Conservation (phyloP, 345 rosid species). For the Populus tremula region DNA sequence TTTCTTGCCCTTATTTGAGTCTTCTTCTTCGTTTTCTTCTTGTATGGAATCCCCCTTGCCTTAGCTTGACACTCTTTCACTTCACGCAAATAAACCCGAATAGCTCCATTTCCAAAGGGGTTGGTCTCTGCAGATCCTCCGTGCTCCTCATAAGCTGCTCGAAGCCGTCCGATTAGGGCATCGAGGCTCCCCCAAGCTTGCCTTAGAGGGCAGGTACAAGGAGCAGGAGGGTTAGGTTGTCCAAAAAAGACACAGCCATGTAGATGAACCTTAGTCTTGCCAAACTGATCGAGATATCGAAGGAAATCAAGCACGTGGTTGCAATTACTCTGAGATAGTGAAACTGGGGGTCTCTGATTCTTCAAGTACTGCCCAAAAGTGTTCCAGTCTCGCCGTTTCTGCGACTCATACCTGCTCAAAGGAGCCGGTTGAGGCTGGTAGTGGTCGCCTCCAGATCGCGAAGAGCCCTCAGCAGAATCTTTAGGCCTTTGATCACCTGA, state of each 20-base stretch:
- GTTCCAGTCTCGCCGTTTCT: conserved; percentile 83
- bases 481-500: conserved; percentile 27
- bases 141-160: conserved; percentile 85
- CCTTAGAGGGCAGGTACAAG: conserved; percentile 70
- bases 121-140: conserved; percentile 63
- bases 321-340: conserved; percentile 50
- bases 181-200: conserved; percentile 97
- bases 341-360: conserved; percentile 66
- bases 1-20: conserved; percentile 37
- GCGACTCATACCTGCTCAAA: conserved; percentile 79
- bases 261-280: conserved; percentile 77
- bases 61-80: conserved; percentile 79
- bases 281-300: conserved; percentile 74
- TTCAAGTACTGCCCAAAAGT: conserved; percentile 78
- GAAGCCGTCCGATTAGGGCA: conserved; percentile 74
- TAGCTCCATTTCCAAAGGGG: conserved; percentile 78
- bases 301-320: conserved; percentile 73
- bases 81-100: conserved; percentile 67
- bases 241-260: conserved; percentile 76
- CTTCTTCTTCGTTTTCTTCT: conserved; percentile 78
- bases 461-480: conserved; percentile 43
- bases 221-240: conserved; percentile 81
- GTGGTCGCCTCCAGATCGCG: conserved; percentile 36
- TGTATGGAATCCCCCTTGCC: conserved; percentile 77
- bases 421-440: conserved; percentile 33